A percentile compares a stretch with the other conserved stretches of the same genome.
phyloP scores from a whole-genome alignment of 2,329 filamentous ascomycete species.

The Fusarium foetens region DNA sequence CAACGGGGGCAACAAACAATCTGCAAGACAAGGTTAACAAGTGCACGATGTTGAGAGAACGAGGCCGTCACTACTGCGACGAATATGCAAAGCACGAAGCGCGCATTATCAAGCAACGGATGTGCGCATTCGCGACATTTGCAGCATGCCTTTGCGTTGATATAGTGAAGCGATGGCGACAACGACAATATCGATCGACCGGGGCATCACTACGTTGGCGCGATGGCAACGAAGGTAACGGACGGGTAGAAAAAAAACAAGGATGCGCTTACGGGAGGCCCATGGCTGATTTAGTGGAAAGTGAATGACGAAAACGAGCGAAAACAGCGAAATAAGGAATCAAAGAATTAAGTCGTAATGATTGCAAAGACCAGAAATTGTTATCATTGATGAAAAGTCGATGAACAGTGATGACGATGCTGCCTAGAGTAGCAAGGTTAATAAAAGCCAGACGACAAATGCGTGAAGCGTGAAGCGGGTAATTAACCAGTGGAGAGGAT shows the following conservation, averaged over 20 bases:
- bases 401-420: constrained; percentile 26
- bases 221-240: constrained; percentile 26
- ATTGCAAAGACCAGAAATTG: background rate
- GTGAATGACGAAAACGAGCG: constrained; percentile 22
- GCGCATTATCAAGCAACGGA: constrained; percentile 14
- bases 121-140: constrained; percentile 26
- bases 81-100: constrained; percentile 23
- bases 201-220: constrained; percentile 38
- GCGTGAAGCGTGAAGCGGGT: constrained; percentile 36
- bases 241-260: constrained; percentile 25
- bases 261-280: constrained; percentile 59
- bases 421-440: constrained; percentile 31
- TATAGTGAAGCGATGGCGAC: constrained; percentile 29
- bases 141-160: constrained; percentile 33
- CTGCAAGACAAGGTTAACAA: constrained; percentile 46
- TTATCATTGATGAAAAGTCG: constrained; percentile 18
- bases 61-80: constrained; percentile 21
- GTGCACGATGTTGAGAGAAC: constrained; percentile 11
- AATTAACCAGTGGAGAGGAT: constrained; percentile 39
- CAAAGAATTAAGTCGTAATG: background rate
- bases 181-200: constrained; percentile 36
- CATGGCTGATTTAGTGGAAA: constrained; percentile 47
- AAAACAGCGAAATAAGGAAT: constrained; percentile 1
- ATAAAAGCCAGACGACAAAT: constrained; percentile 25
- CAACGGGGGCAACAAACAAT: constrained; percentile 58